A percentile compares a stretch with the other conserved stretches of the same genome.
Evolutionary conservation across 2,329 filamentous ascomycete genomes (phyloP).

Genomic region (Neospermospora avenae): DNA sequence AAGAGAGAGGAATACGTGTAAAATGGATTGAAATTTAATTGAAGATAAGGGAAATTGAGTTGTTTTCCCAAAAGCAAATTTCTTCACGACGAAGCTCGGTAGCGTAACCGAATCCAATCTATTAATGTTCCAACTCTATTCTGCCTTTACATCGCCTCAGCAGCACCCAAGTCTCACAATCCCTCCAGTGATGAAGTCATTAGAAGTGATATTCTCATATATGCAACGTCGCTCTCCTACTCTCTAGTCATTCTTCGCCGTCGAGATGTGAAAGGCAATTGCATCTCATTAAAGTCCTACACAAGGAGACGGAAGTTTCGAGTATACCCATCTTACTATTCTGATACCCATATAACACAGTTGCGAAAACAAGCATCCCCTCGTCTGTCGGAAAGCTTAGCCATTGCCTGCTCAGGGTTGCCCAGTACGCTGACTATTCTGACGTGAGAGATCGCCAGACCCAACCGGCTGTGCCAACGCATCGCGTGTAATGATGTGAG

Average conservation of each 20-base stretch:
- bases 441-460: conserved; percentile 4
- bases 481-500: background rate
- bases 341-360: background rate
- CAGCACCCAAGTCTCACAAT: background rate
- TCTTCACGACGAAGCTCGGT: background rate
- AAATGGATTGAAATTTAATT: too few species aligned
- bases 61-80: background rate
- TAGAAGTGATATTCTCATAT: too few species aligned
- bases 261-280: background rate
- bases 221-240: background rate
- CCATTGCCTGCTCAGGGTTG: background rate
- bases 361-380: background rate
- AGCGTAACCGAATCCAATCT: background rate
- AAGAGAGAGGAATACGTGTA: too few species aligned
- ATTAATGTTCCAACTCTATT: background rate
- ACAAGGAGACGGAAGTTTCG: background rate
- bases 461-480: background rate
- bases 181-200: background rate
- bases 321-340: background rate
- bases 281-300: background rate
- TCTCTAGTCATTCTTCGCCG: background rate
- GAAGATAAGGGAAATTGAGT: background rate
- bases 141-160: background rate
- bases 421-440: background rate
- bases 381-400: conserved; percentile 5